Conservation (phyloP, 2,329 filamentous ascomycete species). For the Fusarium luffae region DNA sequence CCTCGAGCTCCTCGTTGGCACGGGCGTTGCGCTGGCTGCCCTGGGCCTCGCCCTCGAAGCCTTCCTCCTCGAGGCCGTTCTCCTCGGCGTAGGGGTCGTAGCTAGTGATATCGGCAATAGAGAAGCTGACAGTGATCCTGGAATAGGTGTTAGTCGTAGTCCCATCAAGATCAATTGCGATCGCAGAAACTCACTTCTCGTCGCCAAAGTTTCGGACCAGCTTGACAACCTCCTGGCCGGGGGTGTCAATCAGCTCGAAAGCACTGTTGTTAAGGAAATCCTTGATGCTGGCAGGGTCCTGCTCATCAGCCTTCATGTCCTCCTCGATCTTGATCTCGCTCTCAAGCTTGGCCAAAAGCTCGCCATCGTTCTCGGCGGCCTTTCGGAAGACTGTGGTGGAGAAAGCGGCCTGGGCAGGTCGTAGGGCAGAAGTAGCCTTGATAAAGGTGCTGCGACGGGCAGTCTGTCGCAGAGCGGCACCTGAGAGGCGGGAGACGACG, state of each 20-base stretch:
- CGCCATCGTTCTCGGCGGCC: conserved; percentile 72
- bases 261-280: conserved; percentile 88
- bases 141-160: conserved; percentile 31
- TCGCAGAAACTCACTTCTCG: conserved; percentile 75
- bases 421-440: conserved; percentile 55
- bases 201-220: conserved; percentile 85
- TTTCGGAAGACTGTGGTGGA: conserved; percentile 58
- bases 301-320: conserved; percentile 78
- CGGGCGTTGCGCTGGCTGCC: conserved; percentile 63
- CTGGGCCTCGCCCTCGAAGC: conserved; percentile 57
- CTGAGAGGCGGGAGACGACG: conserved; percentile 67
- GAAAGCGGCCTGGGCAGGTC: conserved; percentile 58
- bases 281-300: conserved; percentile 80
- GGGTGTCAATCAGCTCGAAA: conserved; percentile 84
- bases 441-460: conserved; percentile 62
- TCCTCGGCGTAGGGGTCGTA: conserved; percentile 55
- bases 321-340: conserved; percentile 87
- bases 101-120: conserved; percentile 55
- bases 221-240: conserved; percentile 88
- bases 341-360: conserved; percentile 87
- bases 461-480: conserved; percentile 62
- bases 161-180: conserved; percentile 1
- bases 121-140: conserved; percentile 59
- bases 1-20: conserved; percentile 40
- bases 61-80: conserved; percentile 54